These are phyloP conservation scores for Dioscorea cayenensis DNA, from an alignment of 116 monocot genomes.

Conservation along the genomic window DNA sequence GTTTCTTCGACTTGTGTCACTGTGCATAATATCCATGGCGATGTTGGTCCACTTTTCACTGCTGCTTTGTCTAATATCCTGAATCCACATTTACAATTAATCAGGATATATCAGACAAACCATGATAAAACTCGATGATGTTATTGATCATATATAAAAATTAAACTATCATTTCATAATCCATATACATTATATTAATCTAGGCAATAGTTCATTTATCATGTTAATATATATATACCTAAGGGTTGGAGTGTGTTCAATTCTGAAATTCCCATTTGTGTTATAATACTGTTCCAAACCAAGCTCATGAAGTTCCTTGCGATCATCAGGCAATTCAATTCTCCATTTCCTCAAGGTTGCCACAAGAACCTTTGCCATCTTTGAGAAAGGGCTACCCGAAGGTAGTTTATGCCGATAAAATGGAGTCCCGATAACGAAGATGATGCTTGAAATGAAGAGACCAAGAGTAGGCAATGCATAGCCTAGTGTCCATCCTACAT, in stretches of 20 bases:
- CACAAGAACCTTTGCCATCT: conserved; percentile 10
- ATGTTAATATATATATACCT: not conserved
- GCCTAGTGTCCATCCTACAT: conserved; percentile 14
- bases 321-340: not conserved
- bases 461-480: conserved; percentile 11
- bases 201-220: not conserved
- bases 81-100: not conserved
- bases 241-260: not conserved
- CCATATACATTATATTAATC: too few relatives aligned
- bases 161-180: too few relatives aligned
- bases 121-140: too few relatives aligned
- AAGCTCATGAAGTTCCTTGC: conserved; percentile 1
- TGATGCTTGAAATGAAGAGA: conserved; percentile 1
- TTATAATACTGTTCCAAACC: not conserved
- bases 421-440: conserved; percentile 10
- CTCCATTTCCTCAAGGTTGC: conserved; percentile 10
- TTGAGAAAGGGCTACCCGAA: conserved; percentile 5
- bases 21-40: conserved; percentile 19
- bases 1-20: conserved; percentile 35
- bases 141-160: too few relatives aligned
- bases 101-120: too few relatives aligned
- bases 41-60: conserved; percentile 6
- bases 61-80: conserved; percentile 26
- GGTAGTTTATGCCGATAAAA: conserved; percentile 13
- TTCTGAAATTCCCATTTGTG: not conserved